Evolutionary conservation across 371 early-diverging fungal species (phyloP), one percentile per base, ranked within the genome.

Genomic region (Rhizopus arrhizus): DNA sequence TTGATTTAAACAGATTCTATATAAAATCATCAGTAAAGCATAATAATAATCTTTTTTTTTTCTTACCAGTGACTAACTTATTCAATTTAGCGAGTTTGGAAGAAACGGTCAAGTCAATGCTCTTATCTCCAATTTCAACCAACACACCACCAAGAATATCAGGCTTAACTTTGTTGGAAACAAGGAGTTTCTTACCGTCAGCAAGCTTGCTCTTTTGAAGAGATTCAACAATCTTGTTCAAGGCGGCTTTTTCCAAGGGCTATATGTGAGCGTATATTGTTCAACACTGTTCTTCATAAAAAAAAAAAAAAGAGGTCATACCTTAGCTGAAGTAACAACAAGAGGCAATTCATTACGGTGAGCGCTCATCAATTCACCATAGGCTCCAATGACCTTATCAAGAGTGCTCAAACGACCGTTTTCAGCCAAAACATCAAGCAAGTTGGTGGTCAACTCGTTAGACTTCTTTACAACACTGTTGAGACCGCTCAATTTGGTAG

Each of bases 81-180:
- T 95, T 94, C 57, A 97, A 87, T 89, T 96, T 97, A 83, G 91
- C 89, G 73, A 98, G 80, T 81, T 92, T 93, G 78, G 91, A 85
- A 41, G 96, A 88, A 61, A 95, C 95, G 38, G 97, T 95, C 81
- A 98, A 86, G 77, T 98, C 98, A 72, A 98, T 95, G 73, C 96
- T 96, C 85, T 94, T 93, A 82, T 96, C 98, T 67, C 98, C 97
- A 73, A 96, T 82, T 77, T 97, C 97, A 56, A 98, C 91, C 70
- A 97, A 83, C 72, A 98, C 83, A 69, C 98, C 98, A 72, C 98
- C 98, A 57, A 97, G 80, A 73, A 98, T 93, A 72, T 86, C 79
- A 61, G 96, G 89, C 85, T 97, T 93, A 63, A 90, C 91, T 91
- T 92, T 95, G 93, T 91, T 94, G 75, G 88, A 82, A 59, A 95